These are phyloP conservation scores for Lasiodiplodia sp. DNA, from an alignment of 2,329 filamentous ascomycete species.

Conservation along the genomic window DNA sequence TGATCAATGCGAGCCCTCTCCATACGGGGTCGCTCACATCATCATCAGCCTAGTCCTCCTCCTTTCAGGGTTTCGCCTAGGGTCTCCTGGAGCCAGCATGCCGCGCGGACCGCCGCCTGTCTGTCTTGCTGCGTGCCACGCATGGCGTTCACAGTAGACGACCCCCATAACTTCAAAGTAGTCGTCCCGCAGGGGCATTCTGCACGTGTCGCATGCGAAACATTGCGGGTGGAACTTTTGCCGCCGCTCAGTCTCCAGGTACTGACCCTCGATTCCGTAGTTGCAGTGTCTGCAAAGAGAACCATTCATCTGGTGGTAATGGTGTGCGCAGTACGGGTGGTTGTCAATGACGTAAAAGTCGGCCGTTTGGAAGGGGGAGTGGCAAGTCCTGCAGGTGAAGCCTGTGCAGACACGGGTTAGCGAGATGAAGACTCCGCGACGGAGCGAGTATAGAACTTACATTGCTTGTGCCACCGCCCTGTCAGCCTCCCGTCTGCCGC, in stretches of 20 bases:
- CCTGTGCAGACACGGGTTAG: slow-evolving; percentile 33
- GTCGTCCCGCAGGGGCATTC: slow-evolving; percentile 75
- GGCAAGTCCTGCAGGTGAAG: slow-evolving; percentile 89
- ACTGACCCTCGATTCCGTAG: slow-evolving; percentile 90
- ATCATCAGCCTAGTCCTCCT: slow-evolving; percentile 60
- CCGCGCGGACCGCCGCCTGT: slow-evolving; percentile 38
- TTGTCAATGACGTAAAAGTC: slow-evolving; percentile 94
- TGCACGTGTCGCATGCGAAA: slow-evolving; percentile 84
- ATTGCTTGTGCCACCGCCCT: slow-evolving; percentile 92
- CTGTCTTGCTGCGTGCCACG: slow-evolving; percentile 63
- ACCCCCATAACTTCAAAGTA: slow-evolving; percentile 88
- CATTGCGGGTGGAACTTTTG: slow-evolving; percentile 88
- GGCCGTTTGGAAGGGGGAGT: slow-evolving; percentile 79
- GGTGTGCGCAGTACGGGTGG: slow-evolving; percentile 85
- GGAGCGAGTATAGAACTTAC: slow-evolving; percentile 45
- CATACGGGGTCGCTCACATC: slow-evolving; percentile 44
- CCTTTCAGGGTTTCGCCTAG: slow-evolving; percentile 54
- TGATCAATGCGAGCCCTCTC: slow-evolving; percentile 15
- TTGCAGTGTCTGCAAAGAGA: slow-evolving; percentile 84
- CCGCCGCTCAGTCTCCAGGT: slow-evolving; percentile 79
- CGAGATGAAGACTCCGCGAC: slow-evolving; percentile 9
- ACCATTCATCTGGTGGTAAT: slow-evolving; percentile 91
- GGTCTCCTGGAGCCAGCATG: slow-evolving; percentile 47
- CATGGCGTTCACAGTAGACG: slow-evolving; percentile 88
- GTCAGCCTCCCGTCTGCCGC: slow-evolving; percentile 91